These are phyloP conservation scores for Urostyla sp. DNA, from an alignment of 73 alveolate species.

Conservation along the genomic window DNA sequence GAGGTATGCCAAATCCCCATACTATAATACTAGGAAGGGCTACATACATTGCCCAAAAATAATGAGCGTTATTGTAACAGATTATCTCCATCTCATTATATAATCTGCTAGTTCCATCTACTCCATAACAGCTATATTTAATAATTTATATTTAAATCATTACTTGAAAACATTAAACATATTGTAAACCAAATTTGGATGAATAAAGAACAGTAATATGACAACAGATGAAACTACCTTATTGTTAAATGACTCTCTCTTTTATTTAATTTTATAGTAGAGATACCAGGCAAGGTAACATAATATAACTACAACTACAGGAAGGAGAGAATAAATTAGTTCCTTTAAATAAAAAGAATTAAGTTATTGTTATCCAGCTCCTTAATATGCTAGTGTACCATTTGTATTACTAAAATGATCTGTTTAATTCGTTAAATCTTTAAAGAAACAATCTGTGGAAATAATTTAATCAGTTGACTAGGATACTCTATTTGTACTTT, in stretches of 20 bases:
- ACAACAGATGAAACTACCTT: conserved; percentile 16
- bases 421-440: neutral
- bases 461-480: neutral
- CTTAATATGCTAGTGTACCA: neutral
- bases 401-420: neutral
- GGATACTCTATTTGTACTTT: neutral
- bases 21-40: conserved; percentile 7
- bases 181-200: neutral
- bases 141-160: neutral
- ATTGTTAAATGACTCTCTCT: neutral
- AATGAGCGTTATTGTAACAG: neutral
- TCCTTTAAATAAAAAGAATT: neutral
- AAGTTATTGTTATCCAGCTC: neutral
- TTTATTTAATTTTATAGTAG: neutral
- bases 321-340: neutral
- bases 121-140: conserved; percentile 18
- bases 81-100: conserved; percentile 16
- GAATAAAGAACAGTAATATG: conserved; percentile 17
- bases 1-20: conserved; percentile 37
- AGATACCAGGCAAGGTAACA: neutral
- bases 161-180: conserved; percentile 41
- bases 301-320: neutral
- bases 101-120: conserved; percentile 22
- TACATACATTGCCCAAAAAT: neutral
- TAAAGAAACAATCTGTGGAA: conserved; percentile 25